These are phyloP conservation scores for Trichothecium sympodiale DNA, from an alignment of 2,329 filamentous ascomycete species.

Conservation along the genomic window DNA sequence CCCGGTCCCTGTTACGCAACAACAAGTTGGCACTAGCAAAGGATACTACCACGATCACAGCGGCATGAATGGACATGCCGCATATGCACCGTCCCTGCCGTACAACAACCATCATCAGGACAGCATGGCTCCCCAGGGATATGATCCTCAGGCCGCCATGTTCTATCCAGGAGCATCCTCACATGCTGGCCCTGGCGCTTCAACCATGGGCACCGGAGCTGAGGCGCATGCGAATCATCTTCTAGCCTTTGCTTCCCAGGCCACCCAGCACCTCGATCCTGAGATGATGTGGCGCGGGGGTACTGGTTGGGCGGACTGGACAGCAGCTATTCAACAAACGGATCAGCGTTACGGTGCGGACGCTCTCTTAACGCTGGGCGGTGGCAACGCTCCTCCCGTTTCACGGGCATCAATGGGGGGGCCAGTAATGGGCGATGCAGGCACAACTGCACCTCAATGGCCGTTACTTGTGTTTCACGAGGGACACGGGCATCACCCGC, in stretches of 20 bases:
- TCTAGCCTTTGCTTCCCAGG: conserved; percentile 26
- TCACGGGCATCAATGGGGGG: not conserved
- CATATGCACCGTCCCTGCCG: conserved; percentile 16
- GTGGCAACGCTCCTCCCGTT: conserved; percentile 9
- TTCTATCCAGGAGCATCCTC: conserved; percentile 16
- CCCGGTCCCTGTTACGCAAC: not conserved
- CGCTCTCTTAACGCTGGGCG: conserved; percentile 35
- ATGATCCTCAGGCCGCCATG: conserved; percentile 15
- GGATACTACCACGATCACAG: conserved; percentile 16
- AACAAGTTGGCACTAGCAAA: conserved; percentile 9
- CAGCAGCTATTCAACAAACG: conserved; percentile 35
- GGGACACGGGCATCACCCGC: conserved; percentile 2
- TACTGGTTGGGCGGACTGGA: conserved; percentile 45
- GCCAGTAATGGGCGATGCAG: conserved; percentile 5
- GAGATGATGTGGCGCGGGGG: conserved; percentile 22
- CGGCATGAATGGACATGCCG: conserved; percentile 13
- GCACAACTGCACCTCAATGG: conserved; percentile 17
- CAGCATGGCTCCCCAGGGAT: conserved; percentile 11
- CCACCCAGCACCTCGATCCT: conserved; percentile 20
- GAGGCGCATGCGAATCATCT: conserved; percentile 22
- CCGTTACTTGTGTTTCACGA: conserved; percentile 19
- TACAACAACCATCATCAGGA: conserved; percentile 17
- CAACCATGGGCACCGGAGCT: conserved; percentile 12
- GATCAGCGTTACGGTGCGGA: conserved; percentile 39
- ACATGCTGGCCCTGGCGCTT: conserved; percentile 7